phyloP scores from a whole-genome alignment of 768 basidiomycete species.

The Leccinum boreale region DNA sequence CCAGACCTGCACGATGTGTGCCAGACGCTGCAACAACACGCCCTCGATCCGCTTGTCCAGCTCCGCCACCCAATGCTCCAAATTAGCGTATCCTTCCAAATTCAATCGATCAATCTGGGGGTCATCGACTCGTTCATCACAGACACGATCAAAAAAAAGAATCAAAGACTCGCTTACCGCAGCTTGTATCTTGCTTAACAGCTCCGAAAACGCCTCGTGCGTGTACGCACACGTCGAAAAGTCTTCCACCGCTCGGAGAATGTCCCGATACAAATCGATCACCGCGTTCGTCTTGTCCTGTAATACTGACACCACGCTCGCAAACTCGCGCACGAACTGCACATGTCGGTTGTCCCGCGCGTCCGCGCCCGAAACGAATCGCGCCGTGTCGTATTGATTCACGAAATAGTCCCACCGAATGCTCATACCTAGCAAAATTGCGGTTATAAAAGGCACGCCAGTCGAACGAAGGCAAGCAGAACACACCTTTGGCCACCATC shows the following conservation, averaged over 20 bases:
- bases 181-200: slow-evolving; percentile 77
- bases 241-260: slow-evolving; percentile 81
- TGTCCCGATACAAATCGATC: slow-evolving; percentile 88
- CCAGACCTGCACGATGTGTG: slow-evolving; percentile 81
- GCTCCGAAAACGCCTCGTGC: slow-evolving; percentile 74
- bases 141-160: neutral
- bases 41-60: slow-evolving; percentile 81
- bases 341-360: slow-evolving; percentile 85
- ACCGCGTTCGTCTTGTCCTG: slow-evolving; percentile 97
- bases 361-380: slow-evolving; percentile 72
- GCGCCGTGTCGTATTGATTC: slow-evolving; percentile 83
- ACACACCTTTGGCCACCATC: slow-evolving; percentile 85
- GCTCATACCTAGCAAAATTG: slow-evolving; percentile 66
- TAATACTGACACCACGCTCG: slow-evolving; percentile 85
- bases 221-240: slow-evolving; percentile 85
- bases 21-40: slow-evolving; percentile 72
- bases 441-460: neutral
- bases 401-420: slow-evolving; percentile 98
- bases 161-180: slow-evolving; percentile 46
- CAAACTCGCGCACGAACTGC: slow-evolving; percentile 93
- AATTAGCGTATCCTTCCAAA: slow-evolving; percentile 91
- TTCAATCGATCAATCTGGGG: slow-evolving; percentile 87
- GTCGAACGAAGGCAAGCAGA: neutral
- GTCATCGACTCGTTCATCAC: neutral
- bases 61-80: slow-evolving; percentile 88